Conservation (phyloP, 2,329 filamentous ascomycete species). For the Epichloe amarillans region DNA sequence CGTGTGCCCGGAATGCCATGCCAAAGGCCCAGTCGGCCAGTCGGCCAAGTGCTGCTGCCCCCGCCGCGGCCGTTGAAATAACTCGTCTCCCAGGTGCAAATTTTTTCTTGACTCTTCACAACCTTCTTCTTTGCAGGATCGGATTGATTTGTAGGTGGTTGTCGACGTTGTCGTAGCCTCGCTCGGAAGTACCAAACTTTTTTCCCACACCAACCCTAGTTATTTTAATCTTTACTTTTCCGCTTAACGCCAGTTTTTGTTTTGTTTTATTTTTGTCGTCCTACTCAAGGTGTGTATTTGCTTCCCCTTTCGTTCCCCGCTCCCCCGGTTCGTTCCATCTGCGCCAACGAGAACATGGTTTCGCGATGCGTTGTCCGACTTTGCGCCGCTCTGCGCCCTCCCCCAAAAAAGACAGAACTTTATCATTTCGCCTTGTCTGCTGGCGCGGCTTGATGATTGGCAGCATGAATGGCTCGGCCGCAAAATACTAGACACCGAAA, state of each 20-base stretch:
- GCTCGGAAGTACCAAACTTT: conserved; percentile 1
- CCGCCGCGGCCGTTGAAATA: conserved; percentile 5
- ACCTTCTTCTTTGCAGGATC: conserved; percentile 3
- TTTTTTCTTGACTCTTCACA: conserved; percentile 4
- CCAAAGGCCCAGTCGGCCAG: neutral
- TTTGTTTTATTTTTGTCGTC: conserved; percentile 1
- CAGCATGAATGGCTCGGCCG: neutral
- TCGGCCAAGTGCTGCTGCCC: neutral
- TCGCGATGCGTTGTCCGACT: conserved; percentile 1
- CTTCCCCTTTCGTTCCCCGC: neutral
- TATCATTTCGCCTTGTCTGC: too few relatives aligned
- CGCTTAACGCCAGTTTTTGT: neutral
- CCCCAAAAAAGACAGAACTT: neutral
- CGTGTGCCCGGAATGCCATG: neutral
- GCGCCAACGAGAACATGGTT: conserved; percentile 1
- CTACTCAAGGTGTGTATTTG: conserved; percentile 2
- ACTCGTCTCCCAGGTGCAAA: conserved; percentile 1
- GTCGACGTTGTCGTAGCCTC: conserved; percentile 7
- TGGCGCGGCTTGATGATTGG: neutral
- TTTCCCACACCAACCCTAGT: neutral
- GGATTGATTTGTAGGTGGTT: conserved; percentile 6
- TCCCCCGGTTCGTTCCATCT: neutral
- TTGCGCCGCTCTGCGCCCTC: neutral
- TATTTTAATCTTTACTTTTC: neutral
- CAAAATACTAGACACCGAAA: neutral